phyloP scores from a whole-genome alignment of 1,139 yeast genomes.

The Scheffersomyces titani region DNA sequence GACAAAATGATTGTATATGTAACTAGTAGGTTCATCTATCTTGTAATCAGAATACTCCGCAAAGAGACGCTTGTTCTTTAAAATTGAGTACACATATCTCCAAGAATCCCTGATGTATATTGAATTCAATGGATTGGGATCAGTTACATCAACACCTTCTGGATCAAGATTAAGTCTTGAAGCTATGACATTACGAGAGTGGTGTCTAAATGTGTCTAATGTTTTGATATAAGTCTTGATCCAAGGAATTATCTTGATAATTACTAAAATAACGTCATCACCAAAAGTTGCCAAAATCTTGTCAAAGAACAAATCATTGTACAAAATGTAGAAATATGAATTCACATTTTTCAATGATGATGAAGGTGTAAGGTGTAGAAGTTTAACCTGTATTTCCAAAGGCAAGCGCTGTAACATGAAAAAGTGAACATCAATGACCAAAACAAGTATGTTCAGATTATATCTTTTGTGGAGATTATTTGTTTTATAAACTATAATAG shows the following conservation, averaged over 20 bases:
- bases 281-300: constrained; percentile 48
- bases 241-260: constrained; percentile 40
- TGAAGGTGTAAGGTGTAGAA: constrained; percentile 43
- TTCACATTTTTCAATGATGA: constrained; percentile 43
- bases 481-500: background rate
- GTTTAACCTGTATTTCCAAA: constrained; percentile 47
- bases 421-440: background rate
- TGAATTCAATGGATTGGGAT: constrained; percentile 11
- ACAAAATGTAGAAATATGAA: constrained; percentile 45
- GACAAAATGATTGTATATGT: constrained; percentile 45
- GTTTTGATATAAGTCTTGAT: constrained; percentile 45
- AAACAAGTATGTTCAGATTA: background rate
- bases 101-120: constrained; percentile 52
- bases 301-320: constrained; percentile 51
- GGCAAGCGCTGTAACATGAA: constrained; percentile 35
- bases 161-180: constrained; percentile 26
- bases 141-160: constrained; percentile 3
- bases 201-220: constrained; percentile 47
- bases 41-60: constrained; percentile 54
- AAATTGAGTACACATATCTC: constrained; percentile 52
- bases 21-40: constrained; percentile 52
- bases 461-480: background rate
- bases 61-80: constrained; percentile 52
- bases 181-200: constrained; percentile 36
- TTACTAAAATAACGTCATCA: constrained; percentile 28